Evolutionary conservation across 2,329 filamentous ascomycete genomes (phyloP).

Genomic region (Phoma sp.): DNA sequence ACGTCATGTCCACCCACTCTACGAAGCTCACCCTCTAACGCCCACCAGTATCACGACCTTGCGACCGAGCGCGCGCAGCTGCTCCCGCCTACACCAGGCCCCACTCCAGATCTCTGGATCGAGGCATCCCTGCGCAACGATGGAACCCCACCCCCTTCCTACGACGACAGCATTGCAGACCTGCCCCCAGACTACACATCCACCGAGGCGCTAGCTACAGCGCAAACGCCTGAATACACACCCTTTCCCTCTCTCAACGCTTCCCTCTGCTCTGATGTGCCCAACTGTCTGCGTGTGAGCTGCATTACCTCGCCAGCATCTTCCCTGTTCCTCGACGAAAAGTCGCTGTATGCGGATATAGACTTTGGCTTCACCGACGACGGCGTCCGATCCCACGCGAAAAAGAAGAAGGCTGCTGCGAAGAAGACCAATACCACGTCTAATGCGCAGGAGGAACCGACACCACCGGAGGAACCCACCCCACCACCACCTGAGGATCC

Average conservation of each 20-base stretch:
- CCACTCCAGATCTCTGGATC: conserved; percentile 37
- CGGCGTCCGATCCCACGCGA: conserved; percentile 61
- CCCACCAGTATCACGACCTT: conserved; percentile 33
- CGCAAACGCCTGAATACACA: conserved; percentile 42
- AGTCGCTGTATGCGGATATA: conserved; percentile 53
- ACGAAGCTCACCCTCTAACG: conserved; percentile 32
- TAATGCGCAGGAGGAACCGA: conserved; percentile 52
- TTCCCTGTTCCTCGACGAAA: conserved; percentile 42
- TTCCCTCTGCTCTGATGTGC: conserved; percentile 39
- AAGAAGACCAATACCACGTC: conserved; percentile 33
- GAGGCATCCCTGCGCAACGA: conserved; percentile 25
- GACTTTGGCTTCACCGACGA: conserved; percentile 66
- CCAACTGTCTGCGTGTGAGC: conserved; percentile 39
- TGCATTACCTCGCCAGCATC: conserved; percentile 38
- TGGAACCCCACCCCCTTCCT: conserved; percentile 49
- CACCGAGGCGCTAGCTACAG: conserved; percentile 51
- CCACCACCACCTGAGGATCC: conserved; percentile 33
- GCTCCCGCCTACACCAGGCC: conserved; percentile 23
- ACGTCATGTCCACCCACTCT: conserved; percentile 9
- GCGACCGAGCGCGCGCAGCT: conserved; percentile 27
- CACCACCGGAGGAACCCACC: conserved; percentile 40
- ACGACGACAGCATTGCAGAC: conserved; percentile 54
- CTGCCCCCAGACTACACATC: conserved; percentile 55
- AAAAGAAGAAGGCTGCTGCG: conserved; percentile 57
- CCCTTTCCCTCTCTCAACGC: conserved; percentile 43